Base-by-base conservation (phyloP, 2,329 filamentous ascomycete species). In the Aspergillus texensis region DNA sequence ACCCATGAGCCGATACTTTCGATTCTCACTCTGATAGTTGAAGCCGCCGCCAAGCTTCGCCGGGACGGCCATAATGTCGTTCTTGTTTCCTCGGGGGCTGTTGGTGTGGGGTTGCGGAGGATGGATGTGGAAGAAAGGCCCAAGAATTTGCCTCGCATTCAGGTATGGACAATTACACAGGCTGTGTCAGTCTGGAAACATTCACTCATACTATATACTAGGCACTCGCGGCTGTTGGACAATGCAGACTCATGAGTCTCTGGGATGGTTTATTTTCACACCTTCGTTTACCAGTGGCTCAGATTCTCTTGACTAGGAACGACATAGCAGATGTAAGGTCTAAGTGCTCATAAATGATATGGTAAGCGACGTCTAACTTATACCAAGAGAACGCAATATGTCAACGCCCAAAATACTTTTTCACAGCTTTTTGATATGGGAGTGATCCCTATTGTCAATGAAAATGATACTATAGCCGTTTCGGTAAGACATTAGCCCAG, bases 381-480 rank as follows among this genome's bases (percentile, higher is more conserved):
- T 39, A 3, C 63, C 72, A 67, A 93, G 88, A 89, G 93, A 64
- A 94, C 93, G 32, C 91, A 96, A 83, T 99, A 98, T 77, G 86
- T 94, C 67, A 99, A 99, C 81, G 95, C 95, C 0, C 93, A 97
- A 79, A 97, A 97, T 75, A 98, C 95, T 0, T 92, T 99, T 76
- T 86, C 88, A 58, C 93, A 97, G 78, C 85, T 98, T 54, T 82
- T 99, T 21, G 89, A 94, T 72, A 95, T 97, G 90, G 94, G 94
- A 2, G 94, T 98, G 30, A 96, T 99, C 67, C 95, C 95, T 11
- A 97, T 99, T 72, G 95, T 99, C 67, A 99, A 99, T 74, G 95
- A 99, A 80, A 99, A 99, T 78, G 95, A 99, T 78, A 99, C 95
- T 3, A 82, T 99, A 60, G 93, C 94, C 28, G 95, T 99, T 68